Evolutionary conservation across 345 rosid species (phyloP).

Genomic region (Physaria fendleri): DNA sequence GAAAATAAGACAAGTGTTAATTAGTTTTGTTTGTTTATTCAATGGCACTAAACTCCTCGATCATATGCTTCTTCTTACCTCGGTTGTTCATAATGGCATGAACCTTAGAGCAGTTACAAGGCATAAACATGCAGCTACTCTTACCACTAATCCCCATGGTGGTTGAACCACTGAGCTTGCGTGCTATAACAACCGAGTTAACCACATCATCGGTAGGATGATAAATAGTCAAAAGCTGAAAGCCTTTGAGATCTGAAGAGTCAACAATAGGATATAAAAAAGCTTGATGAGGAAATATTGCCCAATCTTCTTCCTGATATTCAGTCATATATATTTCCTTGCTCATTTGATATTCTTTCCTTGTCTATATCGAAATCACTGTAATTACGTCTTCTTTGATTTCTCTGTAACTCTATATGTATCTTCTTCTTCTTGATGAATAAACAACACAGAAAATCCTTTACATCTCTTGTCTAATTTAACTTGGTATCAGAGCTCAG

Average conservation of each 20-base stretch:
- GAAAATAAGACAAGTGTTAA: conserved; percentile 4
- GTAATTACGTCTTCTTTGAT: too few relatives aligned
- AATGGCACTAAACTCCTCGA: conserved; percentile 42
- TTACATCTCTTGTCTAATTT: too few relatives aligned
- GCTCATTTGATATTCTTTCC: too few relatives aligned
- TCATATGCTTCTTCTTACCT: conserved; percentile 46
- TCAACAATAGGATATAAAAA: conserved; percentile 74
- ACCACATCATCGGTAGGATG: conserved; percentile 84
- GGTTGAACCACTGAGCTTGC: conserved; percentile 38
- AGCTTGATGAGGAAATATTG: too few relatives aligned
- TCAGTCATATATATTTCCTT: too few relatives aligned
- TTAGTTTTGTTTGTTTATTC: conserved; percentile 5
- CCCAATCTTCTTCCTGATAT: too few relatives aligned
- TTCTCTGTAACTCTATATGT: too few relatives aligned
- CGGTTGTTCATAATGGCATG: conserved; percentile 40
- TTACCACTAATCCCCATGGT: conserved; percentile 6
- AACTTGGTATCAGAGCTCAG: too few relatives aligned
- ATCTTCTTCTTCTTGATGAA: too few relatives aligned
- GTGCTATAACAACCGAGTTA: conserved; percentile 72
- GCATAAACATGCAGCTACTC: conserved; percentile 32
- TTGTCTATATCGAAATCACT: too few relatives aligned
- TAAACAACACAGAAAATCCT: too few relatives aligned
- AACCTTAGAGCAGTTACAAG: conserved; percentile 60
- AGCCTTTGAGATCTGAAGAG: conserved; percentile 57
- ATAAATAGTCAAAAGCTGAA: conserved; percentile 62